Conservation (phyloP, 305 asterid species). For the Solanum hybrid region DNA sequence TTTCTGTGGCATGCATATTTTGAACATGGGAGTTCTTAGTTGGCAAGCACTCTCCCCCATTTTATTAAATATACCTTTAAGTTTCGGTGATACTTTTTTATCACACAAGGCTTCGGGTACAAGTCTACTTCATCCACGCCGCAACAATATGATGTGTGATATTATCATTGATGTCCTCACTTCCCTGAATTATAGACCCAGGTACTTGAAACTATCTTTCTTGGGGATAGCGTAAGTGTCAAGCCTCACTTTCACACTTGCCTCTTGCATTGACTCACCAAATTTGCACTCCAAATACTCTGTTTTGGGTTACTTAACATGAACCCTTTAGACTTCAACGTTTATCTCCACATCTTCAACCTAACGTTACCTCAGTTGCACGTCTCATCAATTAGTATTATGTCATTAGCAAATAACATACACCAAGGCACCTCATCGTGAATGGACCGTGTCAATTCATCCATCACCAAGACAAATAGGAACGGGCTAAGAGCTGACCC, state of each 20-base stretch:
- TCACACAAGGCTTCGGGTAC: not conserved
- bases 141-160: not conserved
- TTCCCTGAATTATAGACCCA: not conserved
- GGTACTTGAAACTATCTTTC: not conserved
- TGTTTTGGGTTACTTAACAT: not conserved
- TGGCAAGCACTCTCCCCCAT: not conserved
- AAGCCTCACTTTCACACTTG: not conserved
- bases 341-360: not conserved
- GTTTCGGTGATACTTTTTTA: not conserved
- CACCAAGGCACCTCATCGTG: not conserved
- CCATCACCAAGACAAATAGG: not conserved
- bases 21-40: not conserved
- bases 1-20: not conserved
- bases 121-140: not conserved
- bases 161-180: not conserved
- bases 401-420: not conserved
- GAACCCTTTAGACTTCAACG: not conserved
- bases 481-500: not conserved
- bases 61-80: not conserved
- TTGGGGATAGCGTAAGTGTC: not conserved
- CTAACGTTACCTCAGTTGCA: not conserved
- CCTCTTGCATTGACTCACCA: not conserved
- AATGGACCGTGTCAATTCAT: not conserved
- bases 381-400: not conserved
- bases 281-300: not conserved